Evolutionary conservation across 148 eudicot genomes (phyloP), one percentile per base, ranked within the genome.

Genomic region (Rhododendron kiyosumense): DNA sequence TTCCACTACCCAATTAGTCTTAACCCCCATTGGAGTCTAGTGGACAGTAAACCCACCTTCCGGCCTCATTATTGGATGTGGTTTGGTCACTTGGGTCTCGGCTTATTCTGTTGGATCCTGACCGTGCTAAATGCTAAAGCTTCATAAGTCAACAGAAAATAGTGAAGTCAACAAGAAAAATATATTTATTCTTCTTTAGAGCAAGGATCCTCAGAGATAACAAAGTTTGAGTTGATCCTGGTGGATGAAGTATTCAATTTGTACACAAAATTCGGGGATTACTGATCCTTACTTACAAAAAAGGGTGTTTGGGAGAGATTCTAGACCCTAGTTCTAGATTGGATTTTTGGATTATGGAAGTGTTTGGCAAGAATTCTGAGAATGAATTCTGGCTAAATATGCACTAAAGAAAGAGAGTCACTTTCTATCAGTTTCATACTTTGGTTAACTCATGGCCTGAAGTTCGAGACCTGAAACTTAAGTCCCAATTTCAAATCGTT

Each of bases 11-110:
- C 36, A 75, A 17, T 18, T 24, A 13, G 14, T 82, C 85, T 76
- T 46, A 83, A 63, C 81, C 77, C 13, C 74, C n/a, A 57, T 84
- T 12, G 89, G 80, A 87, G 52, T 80, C 59, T 84, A 69, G 89
- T 84, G 86, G 86, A 75, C 18, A 57, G 89, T 85, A 85, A 87
- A 78, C 52, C 84, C 85, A 22, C 22, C 24, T 77, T 41, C 11
- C 17, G 18, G 43, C 49, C 49, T 7, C 26, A 6, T 76, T 36
- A 76, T 76, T 76, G 43, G 43, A n/a, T n/a, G 71, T 8, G 34
- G 41, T 13, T 76, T 18, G 79, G 79, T 76, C 48, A 76, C 12
- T 38, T 38, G 41, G 77, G 18, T 30, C 6, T 69, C 5, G 79
- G 67, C 36, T 75, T 38, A 48, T 75, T 38, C 17, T 36, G 3